Evolutionary conservation across 129 eudicot species (phyloP), one percentile per base, ranked within the genome.

Genomic region (Logfia minima): DNA sequence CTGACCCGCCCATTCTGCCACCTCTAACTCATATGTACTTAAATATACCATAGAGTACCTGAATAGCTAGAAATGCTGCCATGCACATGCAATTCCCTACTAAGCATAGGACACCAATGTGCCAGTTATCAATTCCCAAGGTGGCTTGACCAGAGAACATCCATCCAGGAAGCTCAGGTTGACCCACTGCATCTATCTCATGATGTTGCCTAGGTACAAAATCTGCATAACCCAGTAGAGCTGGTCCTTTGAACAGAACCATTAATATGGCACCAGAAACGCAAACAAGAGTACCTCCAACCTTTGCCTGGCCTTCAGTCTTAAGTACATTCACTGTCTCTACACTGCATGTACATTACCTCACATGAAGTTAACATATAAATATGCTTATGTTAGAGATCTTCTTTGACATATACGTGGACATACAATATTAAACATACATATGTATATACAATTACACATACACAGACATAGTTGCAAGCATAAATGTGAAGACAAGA

Each of bases 51-150:
- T 43, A 28, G 14, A 59, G 26, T 84, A 94, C 98, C 97, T 94
- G 98, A 81, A 91, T 86, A 75, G 97, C 89, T 64, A 94, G 85
- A 83, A 86, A 94, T 17, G 96, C 77, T 2, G 97, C 97, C 96
- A 94, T 87, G 86, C 97, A 94, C 85, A 94, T 87, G 82, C 98
- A 94, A 82, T 94, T 94, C 76, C 97, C 98, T 71, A 94, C 81
- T 62, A 94, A 82, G 85, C 97, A 94, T 66, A 94, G 76, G 34
- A 91, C 96, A 39, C 98, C 98, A 60, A 94, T 83, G 81, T 91
- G 96, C 96, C 96, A 91, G 39, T 68, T 75, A 68, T 94, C 98
- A 48, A 94, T 65, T 70, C 98, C 98, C 8, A 84, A 29, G 17
- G 84, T 86, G 60, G 84, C 56, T 65, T 87, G 80, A 59, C 53